Evolutionary conservation across 2,329 filamentous ascomycete genomes (phyloP), one percentile per base, ranked within the genome.

Genomic region (Phaeoacremonium minimum): DNA sequence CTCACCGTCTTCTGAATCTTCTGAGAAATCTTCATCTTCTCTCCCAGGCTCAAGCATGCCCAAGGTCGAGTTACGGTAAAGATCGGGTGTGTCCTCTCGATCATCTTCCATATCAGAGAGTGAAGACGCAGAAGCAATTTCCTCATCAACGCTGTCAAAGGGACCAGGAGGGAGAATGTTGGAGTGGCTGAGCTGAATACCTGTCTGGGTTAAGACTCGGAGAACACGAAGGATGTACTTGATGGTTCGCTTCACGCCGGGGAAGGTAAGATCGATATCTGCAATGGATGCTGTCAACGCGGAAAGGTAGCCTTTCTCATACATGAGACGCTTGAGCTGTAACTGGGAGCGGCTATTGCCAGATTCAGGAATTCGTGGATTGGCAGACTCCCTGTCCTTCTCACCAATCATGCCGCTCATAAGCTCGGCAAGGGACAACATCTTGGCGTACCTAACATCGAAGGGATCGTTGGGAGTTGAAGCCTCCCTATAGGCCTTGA

Each of bases 171-270:
- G 81, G 26, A 93, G 76, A 37, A 93, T 80, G 28, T 87, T 88
- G 15, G 77, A 80, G 47, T 90, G 82, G 55, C 90, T 97, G 22
- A 98, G 67, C 40, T 85, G 77, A 44, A 94, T 86, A 2, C 89
- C 93, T 9, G 90, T 91, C 46, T 85, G 84, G 1, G 91, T 95
- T 28, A 98, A 69, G 38, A 86, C 82, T 51, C 91, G 87, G 15
- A 98, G 72, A 4, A 95, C 91, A 26, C 87, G 85, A 31, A 98
- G 72, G 36, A 98, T 95, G 59, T 95, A 94, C 65, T 97, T 98
- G 52, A 98, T 88, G 12, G 90, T 90, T 32, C 90, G 81, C 67
- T 95, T 95, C 13, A 94, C 87, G 17, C 87, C 85, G 0, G 91
- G 90, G 60, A 94, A 96, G 48, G 94, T 95, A 43, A 98, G 77